These are phyloP conservation scores for Penicillium sp. DNA, from an alignment of 2,329 filamentous ascomycete genomes.

Conservation along the genomic window DNA sequence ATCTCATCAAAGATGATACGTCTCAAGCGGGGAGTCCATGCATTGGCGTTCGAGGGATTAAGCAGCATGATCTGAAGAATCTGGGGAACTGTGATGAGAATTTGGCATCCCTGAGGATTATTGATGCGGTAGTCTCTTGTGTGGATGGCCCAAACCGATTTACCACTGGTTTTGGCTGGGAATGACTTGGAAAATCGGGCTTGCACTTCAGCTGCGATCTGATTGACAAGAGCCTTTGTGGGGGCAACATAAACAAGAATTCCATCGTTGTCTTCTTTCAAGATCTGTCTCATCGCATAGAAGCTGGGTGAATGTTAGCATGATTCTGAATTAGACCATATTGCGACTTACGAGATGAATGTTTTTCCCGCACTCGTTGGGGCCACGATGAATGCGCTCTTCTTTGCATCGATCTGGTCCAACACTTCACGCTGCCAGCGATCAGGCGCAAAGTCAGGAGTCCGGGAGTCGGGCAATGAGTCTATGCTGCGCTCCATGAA, in stretches of 20 bases:
- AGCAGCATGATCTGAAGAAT: slow-evolving; percentile 77
- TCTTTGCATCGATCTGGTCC: slow-evolving; percentile 68
- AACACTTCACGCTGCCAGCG: slow-evolving; percentile 74
- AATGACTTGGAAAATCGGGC: slow-evolving; percentile 70
- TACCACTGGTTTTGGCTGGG: slow-evolving; percentile 52
- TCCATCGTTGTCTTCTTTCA: slow-evolving; percentile 66
- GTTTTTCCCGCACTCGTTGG: slow-evolving; percentile 80
- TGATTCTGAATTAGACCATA: neutral
- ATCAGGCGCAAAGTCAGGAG: slow-evolving; percentile 68
- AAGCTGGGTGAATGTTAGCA: slow-evolving; percentile 47
- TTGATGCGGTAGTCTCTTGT: slow-evolving; percentile 75
- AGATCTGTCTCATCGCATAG: slow-evolving; percentile 76
- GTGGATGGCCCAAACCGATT: slow-evolving; percentile 76
- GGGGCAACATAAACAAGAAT: slow-evolving; percentile 77
- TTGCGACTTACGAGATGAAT: slow-evolving; percentile 60
- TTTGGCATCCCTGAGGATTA: slow-evolving; percentile 68
- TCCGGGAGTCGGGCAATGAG: slow-evolving; percentile 65
- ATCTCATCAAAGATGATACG: slow-evolving; percentile 82
- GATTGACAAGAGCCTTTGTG: slow-evolving; percentile 79
- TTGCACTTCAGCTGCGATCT: slow-evolving; percentile 77
- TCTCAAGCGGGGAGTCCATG: slow-evolving; percentile 67
- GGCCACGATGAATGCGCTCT: slow-evolving; percentile 72
- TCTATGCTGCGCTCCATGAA: slow-evolving; percentile 75
- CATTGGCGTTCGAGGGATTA: slow-evolving; percentile 62
- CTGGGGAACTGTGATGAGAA: slow-evolving; percentile 75